phyloP scores from a whole-genome alignment of 768 basidiomycete genomes.

The Kwoniella europaea region DNA sequence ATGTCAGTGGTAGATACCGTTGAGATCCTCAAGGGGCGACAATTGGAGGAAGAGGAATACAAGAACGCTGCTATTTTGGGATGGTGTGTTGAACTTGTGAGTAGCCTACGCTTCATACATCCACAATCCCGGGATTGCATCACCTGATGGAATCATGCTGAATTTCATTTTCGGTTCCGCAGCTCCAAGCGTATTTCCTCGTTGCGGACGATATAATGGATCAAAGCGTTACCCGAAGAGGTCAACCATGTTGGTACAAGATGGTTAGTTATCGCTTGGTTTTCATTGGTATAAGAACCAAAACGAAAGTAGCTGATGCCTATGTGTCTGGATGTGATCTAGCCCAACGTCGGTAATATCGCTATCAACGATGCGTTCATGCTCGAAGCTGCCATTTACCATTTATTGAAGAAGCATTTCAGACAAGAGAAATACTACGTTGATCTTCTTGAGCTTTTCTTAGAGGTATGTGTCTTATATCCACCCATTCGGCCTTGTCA shows the following conservation, averaged over 20 bases:
- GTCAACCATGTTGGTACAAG: conserved; percentile 94
- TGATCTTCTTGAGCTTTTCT: conserved; percentile 87
- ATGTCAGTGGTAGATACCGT: conserved; percentile 92
- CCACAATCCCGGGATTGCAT: no score
- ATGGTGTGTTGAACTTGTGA: conserved; percentile 92
- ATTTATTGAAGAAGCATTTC: conserved; percentile 85
- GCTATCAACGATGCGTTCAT: conserved; percentile 97
- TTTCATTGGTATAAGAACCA: no score
- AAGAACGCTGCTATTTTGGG: conserved; percentile 84
- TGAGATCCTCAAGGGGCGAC: conserved; percentile 77
- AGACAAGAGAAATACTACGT: conserved; percentile 78
- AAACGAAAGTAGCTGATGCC: no score
- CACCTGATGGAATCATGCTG: not conserved
- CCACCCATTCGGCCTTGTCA: not conserved
- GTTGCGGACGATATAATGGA: conserved; percentile 98
- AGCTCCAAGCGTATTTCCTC: conserved; percentile 98
- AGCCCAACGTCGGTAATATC: conserved; percentile 71
- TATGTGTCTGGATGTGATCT: not conserved
- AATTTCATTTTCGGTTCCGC: not conserved
- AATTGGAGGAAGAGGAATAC: conserved; percentile 81
- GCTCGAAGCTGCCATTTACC: conserved; percentile 93
- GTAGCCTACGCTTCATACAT: conserved; percentile 53
- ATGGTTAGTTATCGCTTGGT: conserved; percentile 55
- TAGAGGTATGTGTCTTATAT: conserved; percentile 65
- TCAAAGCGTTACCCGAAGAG: conserved; percentile 84